Evolutionary conservation across 306 rosid species (phyloP), one percentile per base, ranked within the genome.

Genomic region (Begonia masoniana): DNA sequence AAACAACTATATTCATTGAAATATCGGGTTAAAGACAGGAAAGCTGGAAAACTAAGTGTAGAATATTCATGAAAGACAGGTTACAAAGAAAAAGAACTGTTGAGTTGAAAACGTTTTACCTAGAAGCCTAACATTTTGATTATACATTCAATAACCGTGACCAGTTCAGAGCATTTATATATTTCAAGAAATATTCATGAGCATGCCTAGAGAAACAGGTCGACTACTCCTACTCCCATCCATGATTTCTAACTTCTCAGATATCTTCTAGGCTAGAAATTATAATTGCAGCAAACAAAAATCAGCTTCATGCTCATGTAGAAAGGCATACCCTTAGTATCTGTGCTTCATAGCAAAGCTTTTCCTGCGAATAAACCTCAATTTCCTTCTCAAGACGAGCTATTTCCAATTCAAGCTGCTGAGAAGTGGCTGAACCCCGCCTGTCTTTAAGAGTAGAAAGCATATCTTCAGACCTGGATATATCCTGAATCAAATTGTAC

Each of bases 321-420:
- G 9, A 31, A 31, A 48, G 67, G 61, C 67, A 53, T 70, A 92
- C 99, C 88, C 89, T 78, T 64, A 92, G 62, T 64, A 92, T 81
- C 66, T 83, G 96, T 74, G 99, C 99, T 83, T 92, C 99, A 61
- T 73, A 72, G 69, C 94, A 92, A 43, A 80, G 77, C 64, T 82
- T 92, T 74, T 92, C 96, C 61, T 86, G 99, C 4, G 94, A 77
- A 66, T 71, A 76, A 61, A 50, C n/a, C 76, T 92, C 99, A 57
- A 92, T 64, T 63, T 86, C 88, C 70, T 92, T 83, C 78, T 92
- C 99, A 56, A 92, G 88, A 53, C 85, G 87, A 64, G 82, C 61
- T 77, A 92, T 71, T 57, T 87, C 95, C 62, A 41, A 50, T 43
- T 76, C 76, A 47, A 76, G 41, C 50, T 76, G 83, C 53, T 81